Evolutionary conservation across 176 grass and related monocot genomes (phyloP).

Genomic region (Chloris gayana): DNA sequence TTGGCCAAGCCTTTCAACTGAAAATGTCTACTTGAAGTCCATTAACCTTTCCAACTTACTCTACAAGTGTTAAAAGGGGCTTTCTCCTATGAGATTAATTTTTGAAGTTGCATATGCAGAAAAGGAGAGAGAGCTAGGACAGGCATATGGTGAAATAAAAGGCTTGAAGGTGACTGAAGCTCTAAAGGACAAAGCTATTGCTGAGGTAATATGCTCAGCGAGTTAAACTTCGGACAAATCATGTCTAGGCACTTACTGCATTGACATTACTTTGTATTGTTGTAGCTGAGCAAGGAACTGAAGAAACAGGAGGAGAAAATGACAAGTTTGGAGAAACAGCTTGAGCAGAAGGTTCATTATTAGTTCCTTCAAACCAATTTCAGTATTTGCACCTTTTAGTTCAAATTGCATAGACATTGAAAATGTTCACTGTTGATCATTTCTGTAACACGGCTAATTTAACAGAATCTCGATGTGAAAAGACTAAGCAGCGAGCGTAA

Average conservation of each 20-base stretch:
- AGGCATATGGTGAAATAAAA: constrained; percentile 74
- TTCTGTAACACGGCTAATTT: neutral
- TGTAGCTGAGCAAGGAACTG: constrained; percentile 83
- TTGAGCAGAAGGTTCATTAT: constrained; percentile 76
- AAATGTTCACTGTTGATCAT: neutral
- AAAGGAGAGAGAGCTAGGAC: constrained; percentile 82
- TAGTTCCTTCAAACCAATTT: neutral
- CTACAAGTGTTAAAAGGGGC: neutral
- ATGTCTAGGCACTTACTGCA: neutral
- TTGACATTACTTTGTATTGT: constrained; percentile 10
- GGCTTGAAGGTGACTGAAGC: constrained; percentile 66
- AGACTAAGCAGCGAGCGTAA: constrained; percentile 72
- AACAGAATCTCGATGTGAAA: constrained; percentile 84
- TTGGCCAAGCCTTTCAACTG: neutral
- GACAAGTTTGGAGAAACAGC: constrained; percentile 62
- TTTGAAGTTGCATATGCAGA: constrained; percentile 51
- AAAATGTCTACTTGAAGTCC: neutral
- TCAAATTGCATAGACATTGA: neutral
- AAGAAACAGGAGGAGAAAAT: constrained; percentile 82
- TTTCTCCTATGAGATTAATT: neutral
- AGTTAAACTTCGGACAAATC: neutral
- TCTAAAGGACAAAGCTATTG: constrained; percentile 83
- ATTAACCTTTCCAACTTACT: neutral
- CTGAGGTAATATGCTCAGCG: constrained; percentile 61
- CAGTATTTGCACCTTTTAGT: neutral